Evolutionary conservation across 495 filamentous ascomycete genomes (phyloP).

Genomic region (Bryoglossum gracile): DNA sequence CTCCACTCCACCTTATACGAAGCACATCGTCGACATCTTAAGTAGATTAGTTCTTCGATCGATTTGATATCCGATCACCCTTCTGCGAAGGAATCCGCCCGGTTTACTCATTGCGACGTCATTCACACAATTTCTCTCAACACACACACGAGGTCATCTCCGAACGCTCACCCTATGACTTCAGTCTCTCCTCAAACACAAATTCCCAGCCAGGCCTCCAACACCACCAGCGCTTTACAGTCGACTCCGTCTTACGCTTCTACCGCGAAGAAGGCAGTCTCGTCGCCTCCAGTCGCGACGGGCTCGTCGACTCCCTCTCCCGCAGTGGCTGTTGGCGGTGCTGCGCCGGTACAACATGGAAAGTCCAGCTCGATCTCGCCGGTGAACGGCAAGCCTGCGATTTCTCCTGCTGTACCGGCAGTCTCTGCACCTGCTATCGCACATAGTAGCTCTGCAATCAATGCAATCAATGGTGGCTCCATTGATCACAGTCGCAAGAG

Average conservation of each 20-base stretch:
- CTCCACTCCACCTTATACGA: constrained; percentile 22
- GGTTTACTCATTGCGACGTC: constrained; percentile 15
- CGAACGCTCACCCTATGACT: constrained; percentile 24
- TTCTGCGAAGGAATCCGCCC: constrained; percentile 19
- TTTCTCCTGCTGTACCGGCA: constrained; percentile 61
- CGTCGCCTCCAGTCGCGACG: constrained; percentile 60
- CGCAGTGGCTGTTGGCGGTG: constrained; percentile 62
- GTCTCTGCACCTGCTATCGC: constrained; percentile 40
- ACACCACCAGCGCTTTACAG: constrained; percentile 48
- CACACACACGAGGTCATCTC: constrained; percentile 18
- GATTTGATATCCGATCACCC: constrained; percentile 22
- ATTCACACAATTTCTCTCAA: constrained; percentile 8
- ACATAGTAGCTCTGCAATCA: constrained; percentile 41
- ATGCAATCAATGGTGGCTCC: constrained; percentile 54
- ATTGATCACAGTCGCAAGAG: constrained; percentile 70
- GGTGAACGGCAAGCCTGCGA: constrained; percentile 74
- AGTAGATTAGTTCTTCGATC: constrained; percentile 10
- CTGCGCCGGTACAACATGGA: constrained; percentile 60
- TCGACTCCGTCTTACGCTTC: constrained; percentile 60
- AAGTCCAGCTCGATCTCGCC: constrained; percentile 69
- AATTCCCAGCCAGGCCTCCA: constrained; percentile 23
- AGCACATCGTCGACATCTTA: constrained; percentile 6
- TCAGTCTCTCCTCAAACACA: constrained; percentile 24
- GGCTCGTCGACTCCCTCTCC: constrained; percentile 52
- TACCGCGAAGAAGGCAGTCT: constrained; percentile 69